Conservation (phyloP, 1,284 basidiomycete species). For the Mycosarcoma mackinlayi region DNA sequence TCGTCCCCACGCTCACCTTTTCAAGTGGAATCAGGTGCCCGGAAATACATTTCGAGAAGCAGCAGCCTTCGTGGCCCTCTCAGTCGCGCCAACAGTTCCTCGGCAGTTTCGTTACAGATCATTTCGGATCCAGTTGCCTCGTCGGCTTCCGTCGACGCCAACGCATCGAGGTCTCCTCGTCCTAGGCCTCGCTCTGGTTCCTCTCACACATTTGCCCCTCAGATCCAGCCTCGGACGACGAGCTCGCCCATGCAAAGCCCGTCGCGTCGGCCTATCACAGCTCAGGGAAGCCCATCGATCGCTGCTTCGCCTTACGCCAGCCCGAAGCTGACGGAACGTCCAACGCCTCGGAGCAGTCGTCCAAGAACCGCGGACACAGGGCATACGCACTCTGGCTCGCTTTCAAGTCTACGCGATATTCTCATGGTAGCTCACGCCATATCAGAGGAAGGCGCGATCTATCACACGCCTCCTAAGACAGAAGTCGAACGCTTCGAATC, state of each 20-base stretch:
- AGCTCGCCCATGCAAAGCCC: conserved; percentile 29
- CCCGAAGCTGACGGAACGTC: neutral
- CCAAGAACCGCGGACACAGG: conserved; percentile 34
- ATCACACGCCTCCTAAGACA: conserved; percentile 30
- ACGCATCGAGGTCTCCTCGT: conserved; percentile 10
- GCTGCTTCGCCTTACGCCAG: conserved; percentile 7
- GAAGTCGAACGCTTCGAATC: conserved; percentile 15
- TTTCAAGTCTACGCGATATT: conserved; percentile 40
- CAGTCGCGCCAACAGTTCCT: conserved; percentile 6
- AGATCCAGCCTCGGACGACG: conserved; percentile 45
- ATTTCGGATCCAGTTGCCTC: conserved; percentile 1
- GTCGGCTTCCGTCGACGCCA: neutral
- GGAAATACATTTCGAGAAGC: conserved; percentile 23
- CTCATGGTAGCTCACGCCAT: conserved; percentile 33
- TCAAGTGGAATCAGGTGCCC: neutral
- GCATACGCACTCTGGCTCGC: conserved; percentile 26
- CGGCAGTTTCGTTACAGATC: neutral
- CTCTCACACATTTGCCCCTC: conserved; percentile 15
- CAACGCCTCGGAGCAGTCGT: conserved; percentile 13
- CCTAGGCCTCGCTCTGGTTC: conserved; percentile 33
- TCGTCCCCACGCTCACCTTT: neutral
- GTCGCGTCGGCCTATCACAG: conserved; percentile 8
- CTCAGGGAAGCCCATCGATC: conserved; percentile 15
- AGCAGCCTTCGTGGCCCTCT: conserved; percentile 34
- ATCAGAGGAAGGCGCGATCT: conserved; percentile 34